phyloP scores from a whole-genome alignment of 148 eudicot genomes.

The Heliosperma pusillum region DNA sequence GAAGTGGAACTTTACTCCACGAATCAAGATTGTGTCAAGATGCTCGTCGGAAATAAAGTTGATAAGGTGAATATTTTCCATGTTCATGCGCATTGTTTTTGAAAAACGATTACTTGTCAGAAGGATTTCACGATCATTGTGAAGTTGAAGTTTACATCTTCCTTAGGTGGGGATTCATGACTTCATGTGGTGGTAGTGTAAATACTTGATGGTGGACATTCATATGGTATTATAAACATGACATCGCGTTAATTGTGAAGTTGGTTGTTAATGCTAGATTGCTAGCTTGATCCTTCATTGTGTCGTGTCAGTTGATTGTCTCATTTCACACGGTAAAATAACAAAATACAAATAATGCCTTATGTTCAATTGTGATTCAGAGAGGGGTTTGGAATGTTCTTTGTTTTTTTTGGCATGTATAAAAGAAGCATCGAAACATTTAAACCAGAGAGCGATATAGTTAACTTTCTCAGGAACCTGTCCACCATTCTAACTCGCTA shows the following conservation, averaged over 20 bases:
- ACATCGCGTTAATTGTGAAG: background rate
- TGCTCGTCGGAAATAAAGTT: slow-evolving; percentile 98
- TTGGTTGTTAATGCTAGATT: background rate
- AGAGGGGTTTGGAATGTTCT: background rate
- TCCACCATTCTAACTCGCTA: background rate
- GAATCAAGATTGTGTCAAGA: slow-evolving; percentile 84
- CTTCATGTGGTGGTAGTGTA: background rate
- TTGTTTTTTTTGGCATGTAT: background rate
- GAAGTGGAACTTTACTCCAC: slow-evolving; percentile 87
- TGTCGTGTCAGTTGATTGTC: background rate
- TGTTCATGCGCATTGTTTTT: background rate
- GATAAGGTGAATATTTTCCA: slow-evolving; percentile 56
- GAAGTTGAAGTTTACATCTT: too few species aligned
- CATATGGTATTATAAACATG: too few species aligned
- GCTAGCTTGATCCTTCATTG: background rate
- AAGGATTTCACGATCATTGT: background rate
- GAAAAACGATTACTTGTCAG: background rate
- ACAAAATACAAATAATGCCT: background rate
- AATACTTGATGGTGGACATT: background rate
- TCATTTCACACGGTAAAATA: background rate
- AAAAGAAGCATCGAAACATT: too few species aligned
- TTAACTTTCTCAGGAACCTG: background rate
- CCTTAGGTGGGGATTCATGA: background rate
- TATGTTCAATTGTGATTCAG: background rate
- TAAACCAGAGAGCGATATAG: background rate